Evolutionary conservation across 75 land plant species (phyloP), one percentile per base, ranked within the genome.

Genomic region (Pinus taeda): DNA sequence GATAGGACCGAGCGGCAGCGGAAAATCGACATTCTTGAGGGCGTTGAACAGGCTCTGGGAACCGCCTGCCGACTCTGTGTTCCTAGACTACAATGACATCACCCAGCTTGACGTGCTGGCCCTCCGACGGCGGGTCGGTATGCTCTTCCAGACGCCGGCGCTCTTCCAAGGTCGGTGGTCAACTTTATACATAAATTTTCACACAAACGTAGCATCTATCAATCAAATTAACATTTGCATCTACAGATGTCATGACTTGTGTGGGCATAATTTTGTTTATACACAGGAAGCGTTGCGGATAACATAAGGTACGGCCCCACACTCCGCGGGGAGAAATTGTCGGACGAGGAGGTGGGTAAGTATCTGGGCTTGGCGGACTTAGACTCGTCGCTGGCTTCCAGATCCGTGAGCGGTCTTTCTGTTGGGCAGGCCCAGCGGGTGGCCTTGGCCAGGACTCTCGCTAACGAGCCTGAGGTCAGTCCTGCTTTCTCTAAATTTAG

Each of bases 381-480:
- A 26, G 98, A 95, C 74, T 42, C 89, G 17, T 78, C 89, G 22
- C 89, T 95, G 42, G 84, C 81, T 13, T 30, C 63, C 1, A 88
- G 84, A 69, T 67, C 82, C 12, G 82, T 83, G 4, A 57, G 49
- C 49, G 92, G 87, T 29, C 81, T 95, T 14, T 95, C 98, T 2
- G 96, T 95, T 8, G 98, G 98, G 14, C 96, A 95, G 76, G 95
- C 98, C 0, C 96, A 95, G 61, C 79, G 98, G 22, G 98, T 95
- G 24, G 98, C 98, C 4, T 87, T 95, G n/a, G 98, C 98, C 24
- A 81, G 98, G 57, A 91, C 98, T 30, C 87, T 95, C 8, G 98
- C 98, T 17, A 93, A 95, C 72, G 82, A 88, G 15, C 98, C 98
- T 0, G 96, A 93, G 90, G 98, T 94, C 71, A 55, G 39, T 77